These are phyloP conservation scores for Coemansia sp. DNA, from an alignment of 192 early-diverging fungal species.

Conservation along the genomic window DNA sequence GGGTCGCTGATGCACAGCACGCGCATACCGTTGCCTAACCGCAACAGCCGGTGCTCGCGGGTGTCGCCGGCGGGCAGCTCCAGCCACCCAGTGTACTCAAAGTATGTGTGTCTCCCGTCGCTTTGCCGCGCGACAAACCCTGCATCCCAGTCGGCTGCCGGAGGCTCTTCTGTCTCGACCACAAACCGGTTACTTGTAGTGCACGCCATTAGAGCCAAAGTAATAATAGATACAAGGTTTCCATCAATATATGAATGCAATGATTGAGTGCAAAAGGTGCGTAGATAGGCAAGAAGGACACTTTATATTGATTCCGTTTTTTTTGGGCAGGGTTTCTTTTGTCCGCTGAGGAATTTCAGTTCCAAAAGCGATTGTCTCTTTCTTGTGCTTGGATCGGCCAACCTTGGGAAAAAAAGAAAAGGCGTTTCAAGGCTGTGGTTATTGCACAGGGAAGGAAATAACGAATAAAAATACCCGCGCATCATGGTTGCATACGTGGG, in stretches of 20 bases:
- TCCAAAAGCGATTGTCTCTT: too few species aligned
- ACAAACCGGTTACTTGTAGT: not conserved
- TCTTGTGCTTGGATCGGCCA: too few species aligned
- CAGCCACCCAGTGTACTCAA: constrained; percentile 4
- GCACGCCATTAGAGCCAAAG: not conserved
- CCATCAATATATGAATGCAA: too few species aligned
- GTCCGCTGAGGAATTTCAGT: too few species aligned
- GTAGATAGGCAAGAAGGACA: not conserved
- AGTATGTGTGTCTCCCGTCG: not conserved
- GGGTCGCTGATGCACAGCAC: constrained; percentile 57
- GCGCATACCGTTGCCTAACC: constrained; percentile 55
- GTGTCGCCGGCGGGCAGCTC: not conserved
- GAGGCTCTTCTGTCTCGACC: not conserved
- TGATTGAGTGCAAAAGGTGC: too few species aligned
- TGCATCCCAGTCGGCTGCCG: not conserved
- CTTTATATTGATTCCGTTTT: not conserved
- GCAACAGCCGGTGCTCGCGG: constrained; percentile 51
- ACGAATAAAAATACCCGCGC: too few species aligned
- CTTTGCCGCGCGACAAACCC: not conserved
- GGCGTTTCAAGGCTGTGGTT: too few species aligned
- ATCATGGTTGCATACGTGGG: too few species aligned
- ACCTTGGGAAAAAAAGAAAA: too few species aligned
- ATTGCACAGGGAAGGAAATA: too few species aligned
- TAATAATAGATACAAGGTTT: too few species aligned
- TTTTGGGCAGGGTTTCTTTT: too few species aligned